Percentiles rank a stretch among this genome's conserved stretches.
Conservation (phyloP, 1,139 yeast species). For the Blastobotrys elegans region DNA sequence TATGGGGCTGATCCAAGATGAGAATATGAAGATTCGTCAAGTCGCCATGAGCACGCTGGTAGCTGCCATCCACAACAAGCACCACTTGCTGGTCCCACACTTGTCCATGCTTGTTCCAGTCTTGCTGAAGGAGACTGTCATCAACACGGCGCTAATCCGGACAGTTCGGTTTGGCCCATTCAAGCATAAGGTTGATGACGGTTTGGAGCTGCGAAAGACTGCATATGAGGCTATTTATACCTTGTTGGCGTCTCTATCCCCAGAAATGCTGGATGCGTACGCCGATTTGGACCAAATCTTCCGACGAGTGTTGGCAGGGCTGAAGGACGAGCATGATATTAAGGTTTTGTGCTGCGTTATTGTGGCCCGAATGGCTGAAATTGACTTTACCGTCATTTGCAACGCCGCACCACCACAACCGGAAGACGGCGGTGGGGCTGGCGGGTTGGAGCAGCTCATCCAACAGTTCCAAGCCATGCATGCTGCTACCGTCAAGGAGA, state of each 20-base stretch:
- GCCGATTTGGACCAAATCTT: slow-evolving; percentile 31
- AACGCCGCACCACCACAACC: slow-evolving; percentile 6
- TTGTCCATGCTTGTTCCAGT: slow-evolving; percentile 49
- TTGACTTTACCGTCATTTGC: slow-evolving; percentile 20
- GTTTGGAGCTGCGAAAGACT: slow-evolving; percentile 67
- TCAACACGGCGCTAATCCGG: slow-evolving; percentile 55
- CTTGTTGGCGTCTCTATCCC: slow-evolving; percentile 34
- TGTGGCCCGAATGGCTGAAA: slow-evolving; percentile 34
- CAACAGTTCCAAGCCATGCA: slow-evolving; percentile 34
- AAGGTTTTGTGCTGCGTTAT: slow-evolving; percentile 40
- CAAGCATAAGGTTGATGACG: slow-evolving; percentile 77
- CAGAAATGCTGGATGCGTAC: slow-evolving; percentile 29
- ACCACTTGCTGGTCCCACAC: slow-evolving; percentile 45
- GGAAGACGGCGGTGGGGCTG: slow-evolving; percentile 11
- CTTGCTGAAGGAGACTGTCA: slow-evolving; percentile 51
- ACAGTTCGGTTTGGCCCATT: slow-evolving; percentile 82
- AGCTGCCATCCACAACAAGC: slow-evolving; percentile 57
- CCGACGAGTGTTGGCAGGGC: slow-evolving; percentile 35
- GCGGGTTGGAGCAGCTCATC: slow-evolving; percentile 21
- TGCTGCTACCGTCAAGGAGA: slow-evolving; percentile 40
- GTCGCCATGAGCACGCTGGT: slow-evolving; percentile 55
- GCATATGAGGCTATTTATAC: slow-evolving; percentile 68
- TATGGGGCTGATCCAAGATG: slow-evolving; percentile 34
- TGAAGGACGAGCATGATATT: slow-evolving; percentile 44
- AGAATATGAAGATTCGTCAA: slow-evolving; percentile 39